Evolutionary conservation across 2,329 filamentous ascomycete species (phyloP).

Genomic region (Colletotrichum karsti): DNA sequence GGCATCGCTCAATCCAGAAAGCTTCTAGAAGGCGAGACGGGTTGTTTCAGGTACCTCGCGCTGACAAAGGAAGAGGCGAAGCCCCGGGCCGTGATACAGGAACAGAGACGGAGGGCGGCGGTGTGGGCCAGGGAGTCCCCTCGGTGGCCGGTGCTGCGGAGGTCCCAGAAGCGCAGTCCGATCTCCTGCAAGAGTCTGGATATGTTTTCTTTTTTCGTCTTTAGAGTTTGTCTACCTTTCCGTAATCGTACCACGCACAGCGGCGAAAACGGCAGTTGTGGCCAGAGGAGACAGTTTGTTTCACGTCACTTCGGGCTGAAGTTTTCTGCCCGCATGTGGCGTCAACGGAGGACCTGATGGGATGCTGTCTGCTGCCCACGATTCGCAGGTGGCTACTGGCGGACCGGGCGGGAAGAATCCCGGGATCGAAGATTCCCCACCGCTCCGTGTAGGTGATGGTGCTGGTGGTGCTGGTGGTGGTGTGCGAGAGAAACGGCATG

Average conservation of each 20-base stretch:
- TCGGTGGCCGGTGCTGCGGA: neutral
- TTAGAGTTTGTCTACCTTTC: neutral
- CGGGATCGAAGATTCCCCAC: constrained; percentile 17
- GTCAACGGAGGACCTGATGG: neutral
- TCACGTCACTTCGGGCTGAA: constrained; percentile 11
- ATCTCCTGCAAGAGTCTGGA: neutral
- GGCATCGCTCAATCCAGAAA: constrained; percentile 7
- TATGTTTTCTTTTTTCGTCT: neutral
- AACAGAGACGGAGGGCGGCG: neutral
- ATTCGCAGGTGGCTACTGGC: constrained; percentile 14
- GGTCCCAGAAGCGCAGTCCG: neutral
- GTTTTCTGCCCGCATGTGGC: constrained; percentile 1
- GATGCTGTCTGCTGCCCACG: constrained; percentile 1
- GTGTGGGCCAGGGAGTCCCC: neutral
- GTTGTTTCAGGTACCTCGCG: constrained; percentile 8
- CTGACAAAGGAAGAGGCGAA: neutral
- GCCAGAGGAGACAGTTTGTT: constrained; percentile 16
- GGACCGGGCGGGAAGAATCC: constrained; percentile 21
- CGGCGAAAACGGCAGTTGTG: neutral
- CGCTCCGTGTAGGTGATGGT: neutral
- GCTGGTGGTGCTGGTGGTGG: constrained; percentile 7
- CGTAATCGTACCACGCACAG: neutral
- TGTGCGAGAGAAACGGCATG: neutral
- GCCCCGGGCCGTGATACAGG: neutral
- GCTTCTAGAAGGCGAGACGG: constrained; percentile 23